Conservation (phyloP, 495 filamentous ascomycete species). For the Elasticomyces elasticus region DNA sequence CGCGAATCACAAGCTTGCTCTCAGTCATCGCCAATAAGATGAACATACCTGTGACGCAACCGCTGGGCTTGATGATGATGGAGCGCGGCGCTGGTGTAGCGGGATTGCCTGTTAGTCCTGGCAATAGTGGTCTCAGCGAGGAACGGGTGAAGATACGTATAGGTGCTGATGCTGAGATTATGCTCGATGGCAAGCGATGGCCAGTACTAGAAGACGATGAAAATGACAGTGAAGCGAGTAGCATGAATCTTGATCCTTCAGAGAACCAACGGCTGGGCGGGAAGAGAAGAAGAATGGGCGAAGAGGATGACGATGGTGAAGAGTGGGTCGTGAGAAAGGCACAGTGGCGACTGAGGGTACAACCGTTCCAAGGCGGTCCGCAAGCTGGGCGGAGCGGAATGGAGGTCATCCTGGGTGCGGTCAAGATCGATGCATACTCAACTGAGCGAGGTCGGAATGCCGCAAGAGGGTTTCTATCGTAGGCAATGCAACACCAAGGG, state of each 20-base stretch:
- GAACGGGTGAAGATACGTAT: slow-evolving; percentile 59
- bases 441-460: slow-evolving; percentile 59
- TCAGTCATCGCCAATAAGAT: slow-evolving; percentile 75
- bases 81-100: slow-evolving; percentile 42
- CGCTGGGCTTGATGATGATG: slow-evolving; percentile 58
- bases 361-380: slow-evolving; percentile 24
- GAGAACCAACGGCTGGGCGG: neutral
- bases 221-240: slow-evolving; percentile 13
- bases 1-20: slow-evolving; percentile 61
- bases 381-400: slow-evolving; percentile 38
- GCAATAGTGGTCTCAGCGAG: slow-evolving; percentile 60
- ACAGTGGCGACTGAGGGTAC: slow-evolving; percentile 73
- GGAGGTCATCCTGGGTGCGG: slow-evolving; percentile 61
- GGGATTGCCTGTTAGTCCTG: slow-evolving; percentile 51
- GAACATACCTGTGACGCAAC: slow-evolving; percentile 55
- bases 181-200: slow-evolving; percentile 50
- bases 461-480: slow-evolving; percentile 52
- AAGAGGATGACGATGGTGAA: slow-evolving; percentile 18
- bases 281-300: slow-evolving; percentile 13
- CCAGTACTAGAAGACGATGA: slow-evolving; percentile 27
- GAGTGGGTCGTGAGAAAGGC: slow-evolving; percentile 68
- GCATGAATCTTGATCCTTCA: slow-evolving; percentile 10
- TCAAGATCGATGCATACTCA: slow-evolving; percentile 70
- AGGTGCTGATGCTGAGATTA: slow-evolving; percentile 57
- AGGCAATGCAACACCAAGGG: no score